phyloP scores from a whole-genome alignment of 176 grass and related monocot genomes.

The Zea mays region Zm-B73-REFERENCE-NAM-5.0 NC_050103.1:159050001-159050500 shows the following conservation, averaged over 20 bases:
- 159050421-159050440: not conserved
- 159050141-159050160: conserved; percentile 21
- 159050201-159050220: not conserved
- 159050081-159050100: not conserved
- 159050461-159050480: conserved; percentile 2
- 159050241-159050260: conserved; percentile 13
- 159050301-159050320: not conserved
- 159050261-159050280: not conserved
- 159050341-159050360: no score
- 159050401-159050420: not conserved
- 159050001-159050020: no score
- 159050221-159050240: not conserved
- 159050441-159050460: not conserved
- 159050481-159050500: not conserved
- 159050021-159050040: no score
- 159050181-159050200: conserved; percentile 15
- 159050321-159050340: not conserved
- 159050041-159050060: not conserved
- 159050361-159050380: conserved; percentile 5
- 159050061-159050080: not conserved
- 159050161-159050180: not conserved
- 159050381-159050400: not conserved
- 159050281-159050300: conserved; percentile 5
- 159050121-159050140: not conserved
- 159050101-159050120: not conserved